Percentiles rank a stretch among this genome's conserved stretches.
These are phyloP conservation scores for Gloeophyllum trabeum DNA, from an alignment of 768 basidiomycete genomes.

Conservation along the genomic window DNA sequence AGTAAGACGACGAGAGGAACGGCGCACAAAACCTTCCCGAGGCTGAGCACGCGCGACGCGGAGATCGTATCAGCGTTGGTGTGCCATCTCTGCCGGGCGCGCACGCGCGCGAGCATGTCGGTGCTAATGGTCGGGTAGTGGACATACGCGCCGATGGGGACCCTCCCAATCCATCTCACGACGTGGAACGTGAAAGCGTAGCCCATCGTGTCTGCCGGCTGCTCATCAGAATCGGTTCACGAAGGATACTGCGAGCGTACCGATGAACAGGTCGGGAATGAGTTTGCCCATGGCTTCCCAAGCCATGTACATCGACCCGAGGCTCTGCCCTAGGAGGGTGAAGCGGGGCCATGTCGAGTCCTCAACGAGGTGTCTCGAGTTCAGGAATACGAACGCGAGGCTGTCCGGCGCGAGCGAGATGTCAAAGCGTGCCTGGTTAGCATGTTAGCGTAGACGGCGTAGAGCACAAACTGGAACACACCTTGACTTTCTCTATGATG, in stretches of 20 bases:
- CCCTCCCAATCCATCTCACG: slow-evolving; percentile 46
- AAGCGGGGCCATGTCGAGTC: slow-evolving; percentile 82
- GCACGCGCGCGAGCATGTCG: slow-evolving; percentile 83
- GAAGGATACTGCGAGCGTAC: slow-evolving; percentile 28
- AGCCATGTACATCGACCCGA: slow-evolving; percentile 77
- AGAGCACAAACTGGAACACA: slow-evolving; percentile 16
- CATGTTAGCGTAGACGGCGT: not conserved
- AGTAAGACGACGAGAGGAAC: not conserved
- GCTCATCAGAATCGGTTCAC: not conserved
- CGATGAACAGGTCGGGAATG: slow-evolving; percentile 86
- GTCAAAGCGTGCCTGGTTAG: slow-evolving; percentile 61
- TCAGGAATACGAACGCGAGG: slow-evolving; percentile 77
- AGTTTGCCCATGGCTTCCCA: slow-evolving; percentile 74
- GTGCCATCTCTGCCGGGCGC: slow-evolving; percentile 41
- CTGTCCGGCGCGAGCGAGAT: slow-evolving; percentile 54
- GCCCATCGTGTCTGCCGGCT: slow-evolving; percentile 82
- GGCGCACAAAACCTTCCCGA: slow-evolving; percentile 29
- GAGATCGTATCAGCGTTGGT: slow-evolving; percentile 54
- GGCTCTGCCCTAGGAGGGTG: slow-evolving; percentile 84
- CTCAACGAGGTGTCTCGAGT: slow-evolving; percentile 61
- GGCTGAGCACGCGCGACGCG: slow-evolving; percentile 39
- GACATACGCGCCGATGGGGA: slow-evolving; percentile 82
- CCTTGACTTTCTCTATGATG: slow-evolving; percentile 77
- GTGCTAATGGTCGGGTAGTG: slow-evolving; percentile 97
- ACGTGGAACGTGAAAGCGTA: slow-evolving; percentile 90